A percentile compares a stretch with the other conserved stretches of the same genome.
Conservation (phyloP, 441 rosid species). For the Gossypium lobatum region DNA sequence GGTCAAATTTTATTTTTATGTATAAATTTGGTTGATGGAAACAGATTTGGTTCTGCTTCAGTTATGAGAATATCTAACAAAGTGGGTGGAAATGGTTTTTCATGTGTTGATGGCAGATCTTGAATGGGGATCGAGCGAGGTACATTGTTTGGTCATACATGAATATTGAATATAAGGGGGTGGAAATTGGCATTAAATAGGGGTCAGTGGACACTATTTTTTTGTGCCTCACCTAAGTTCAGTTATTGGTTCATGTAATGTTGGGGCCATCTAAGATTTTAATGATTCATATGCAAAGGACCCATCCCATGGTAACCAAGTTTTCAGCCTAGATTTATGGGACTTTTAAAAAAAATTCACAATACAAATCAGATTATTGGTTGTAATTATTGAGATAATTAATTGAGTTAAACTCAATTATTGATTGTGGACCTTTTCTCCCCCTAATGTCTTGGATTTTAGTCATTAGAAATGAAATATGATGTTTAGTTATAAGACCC, state of each 20-base stretch:
- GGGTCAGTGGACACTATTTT: background rate
- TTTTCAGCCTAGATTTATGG: background rate
- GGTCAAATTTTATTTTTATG: background rate
- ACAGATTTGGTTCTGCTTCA: background rate
- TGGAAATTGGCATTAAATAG: background rate
- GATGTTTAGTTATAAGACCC: background rate
- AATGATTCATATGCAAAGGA: background rate
- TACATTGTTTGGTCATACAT: slow-evolving; percentile 1
- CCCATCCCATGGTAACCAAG: background rate
- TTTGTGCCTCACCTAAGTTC: background rate
- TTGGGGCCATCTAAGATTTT: background rate
- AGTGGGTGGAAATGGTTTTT: background rate
- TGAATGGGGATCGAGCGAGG: background rate
- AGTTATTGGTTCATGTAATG: background rate
- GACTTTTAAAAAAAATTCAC: background rate
- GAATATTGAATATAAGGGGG: background rate
- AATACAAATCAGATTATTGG: background rate
- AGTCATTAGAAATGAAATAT: no score
- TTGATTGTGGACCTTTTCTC: no score
- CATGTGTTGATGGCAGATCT: background rate
- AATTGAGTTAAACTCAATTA: no score
- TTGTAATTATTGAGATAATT: no score
- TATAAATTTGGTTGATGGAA: background rate
- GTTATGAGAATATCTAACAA: background rate
- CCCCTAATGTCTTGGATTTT: no score